These are phyloP conservation scores for Lignosus rhinocerotis DNA, from an alignment of 1,284 basidiomycete genomes.

Conservation along the genomic window DNA sequence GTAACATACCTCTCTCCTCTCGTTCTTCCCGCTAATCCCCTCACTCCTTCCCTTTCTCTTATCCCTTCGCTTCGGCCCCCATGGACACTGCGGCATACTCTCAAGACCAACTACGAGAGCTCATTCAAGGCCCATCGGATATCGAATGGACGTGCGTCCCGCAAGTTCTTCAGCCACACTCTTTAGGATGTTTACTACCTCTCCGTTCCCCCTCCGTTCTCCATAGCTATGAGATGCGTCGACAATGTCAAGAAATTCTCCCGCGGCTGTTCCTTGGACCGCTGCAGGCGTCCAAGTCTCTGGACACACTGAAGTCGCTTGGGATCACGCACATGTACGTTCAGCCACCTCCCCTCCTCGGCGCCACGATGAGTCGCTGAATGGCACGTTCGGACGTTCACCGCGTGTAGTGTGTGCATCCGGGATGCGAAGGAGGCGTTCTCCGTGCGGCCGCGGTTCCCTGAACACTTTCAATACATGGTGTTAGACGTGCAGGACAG, in stretches of 20 bases:
- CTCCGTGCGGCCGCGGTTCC: conserved; percentile 85
- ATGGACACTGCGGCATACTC: conserved; percentile 16
- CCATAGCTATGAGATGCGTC: conserved; percentile 90
- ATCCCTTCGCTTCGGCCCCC: not conserved
- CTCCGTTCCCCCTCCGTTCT: not conserved
- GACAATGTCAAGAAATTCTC: conserved; percentile 90
- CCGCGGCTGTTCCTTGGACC: conserved; percentile 85
- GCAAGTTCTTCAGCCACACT: not conserved
- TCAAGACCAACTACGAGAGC: conserved; percentile 58
- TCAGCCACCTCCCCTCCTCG: conserved; percentile 1
- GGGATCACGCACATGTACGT: conserved; percentile 87
- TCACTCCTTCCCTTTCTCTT: not conserved
- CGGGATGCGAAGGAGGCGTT: conserved; percentile 86
- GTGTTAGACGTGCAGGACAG: conserved; percentile 88
- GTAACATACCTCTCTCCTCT: conserved; percentile 9
- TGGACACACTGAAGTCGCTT: conserved; percentile 63
- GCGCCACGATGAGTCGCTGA: not conserved
- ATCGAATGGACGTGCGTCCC: conserved; percentile 71
- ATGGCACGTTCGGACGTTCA: conserved; percentile 2
- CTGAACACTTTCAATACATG: conserved; percentile 77
- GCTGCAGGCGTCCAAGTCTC: conserved; percentile 83
- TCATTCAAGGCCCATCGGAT: conserved; percentile 75
- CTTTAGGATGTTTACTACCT: not conserved
- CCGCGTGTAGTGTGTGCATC: conserved; percentile 70
- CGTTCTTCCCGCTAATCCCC: not conserved